Percentiles rank a stretch among this genome's conserved stretches.
phyloP scores from a whole-genome alignment of 2,329 filamentous ascomycete species.

The Tolypocladium paradoxum region DNA sequence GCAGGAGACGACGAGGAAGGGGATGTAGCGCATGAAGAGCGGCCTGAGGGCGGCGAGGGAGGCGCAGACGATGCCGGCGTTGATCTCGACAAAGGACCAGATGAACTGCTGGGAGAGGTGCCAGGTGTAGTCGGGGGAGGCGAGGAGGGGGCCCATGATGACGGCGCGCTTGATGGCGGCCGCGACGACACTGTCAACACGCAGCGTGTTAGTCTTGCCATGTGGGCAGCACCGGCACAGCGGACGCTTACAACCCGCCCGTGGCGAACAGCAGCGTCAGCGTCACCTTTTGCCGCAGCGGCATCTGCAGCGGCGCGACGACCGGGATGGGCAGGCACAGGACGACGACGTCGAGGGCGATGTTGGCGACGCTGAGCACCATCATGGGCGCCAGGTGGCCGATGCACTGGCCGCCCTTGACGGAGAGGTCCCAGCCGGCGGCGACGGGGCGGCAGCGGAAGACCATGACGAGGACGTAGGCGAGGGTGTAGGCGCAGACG shows the following conservation, averaged over 20 bases:
- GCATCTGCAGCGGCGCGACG: slow-evolving; percentile 33
- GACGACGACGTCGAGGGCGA: slow-evolving; percentile 35
- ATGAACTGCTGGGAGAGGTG: slow-evolving; percentile 16
- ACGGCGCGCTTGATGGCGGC: slow-evolving; percentile 17
- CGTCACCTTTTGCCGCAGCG: slow-evolving; percentile 36
- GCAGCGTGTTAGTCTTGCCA: no score
- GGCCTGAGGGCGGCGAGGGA: slow-evolving; percentile 39
- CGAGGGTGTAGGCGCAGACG: slow-evolving; percentile 27
- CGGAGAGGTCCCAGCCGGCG: slow-evolving; percentile 29
- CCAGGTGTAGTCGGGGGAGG: slow-evolving; percentile 15
- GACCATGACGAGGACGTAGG: slow-evolving; percentile 26
- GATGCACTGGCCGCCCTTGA: slow-evolving; percentile 24
- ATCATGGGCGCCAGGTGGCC: slow-evolving; percentile 21
- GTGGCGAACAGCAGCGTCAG: slow-evolving; percentile 33
- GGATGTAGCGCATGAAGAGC: slow-evolving; percentile 25
- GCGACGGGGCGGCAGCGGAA: slow-evolving; percentile 29
- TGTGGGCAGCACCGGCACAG: no score
- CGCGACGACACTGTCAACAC: slow-evolving; percentile 17
- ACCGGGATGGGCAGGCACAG: slow-evolving; percentile 32
- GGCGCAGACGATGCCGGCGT: slow-evolving; percentile 37
- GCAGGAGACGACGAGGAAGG: slow-evolving; percentile 12
- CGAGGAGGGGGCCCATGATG: slow-evolving; percentile 13
- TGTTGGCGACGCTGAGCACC: slow-evolving; percentile 23
- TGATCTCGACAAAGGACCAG: slow-evolving; percentile 38
- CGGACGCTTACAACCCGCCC: slow-evolving; percentile 16